These are phyloP conservation scores for Amanita rubescens DNA, from an alignment of 768 basidiomycete species.

Conservation along the genomic window DNA sequence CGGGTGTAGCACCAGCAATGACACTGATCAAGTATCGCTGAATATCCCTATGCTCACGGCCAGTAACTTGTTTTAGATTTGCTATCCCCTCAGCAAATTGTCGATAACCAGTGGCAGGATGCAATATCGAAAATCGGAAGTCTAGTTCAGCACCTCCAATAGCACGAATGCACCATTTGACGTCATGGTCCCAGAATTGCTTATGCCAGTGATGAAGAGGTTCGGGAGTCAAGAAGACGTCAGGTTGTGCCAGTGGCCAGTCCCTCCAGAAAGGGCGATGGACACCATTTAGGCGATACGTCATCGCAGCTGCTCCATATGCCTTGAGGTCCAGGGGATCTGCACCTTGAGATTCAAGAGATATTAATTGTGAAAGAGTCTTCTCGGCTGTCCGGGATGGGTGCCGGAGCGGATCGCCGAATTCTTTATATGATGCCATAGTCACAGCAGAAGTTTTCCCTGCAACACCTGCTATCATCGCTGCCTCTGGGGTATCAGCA, in stretches of 20 bases:
- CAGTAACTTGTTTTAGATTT: slow-evolving; percentile 34
- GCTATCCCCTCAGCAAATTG: slow-evolving; percentile 33
- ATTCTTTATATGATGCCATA: background rate
- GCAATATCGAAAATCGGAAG: slow-evolving; percentile 13
- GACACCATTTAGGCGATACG: slow-evolving; percentile 22
- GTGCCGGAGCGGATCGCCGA: background rate
- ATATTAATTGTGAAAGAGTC: background rate
- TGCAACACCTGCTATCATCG: background rate
- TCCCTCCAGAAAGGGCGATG: slow-evolving; percentile 31
- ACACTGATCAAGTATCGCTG: slow-evolving; percentile 27
- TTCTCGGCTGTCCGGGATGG: background rate
- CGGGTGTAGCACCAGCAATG: slow-evolving; percentile 25
- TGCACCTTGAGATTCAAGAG: background rate
- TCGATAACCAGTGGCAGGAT: slow-evolving; percentile 25
- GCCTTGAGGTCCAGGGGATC: slow-evolving; percentile 13
- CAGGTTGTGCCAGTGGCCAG: slow-evolving; percentile 26
- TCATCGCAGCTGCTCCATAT: slow-evolving; percentile 18
- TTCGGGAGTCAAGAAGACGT: slow-evolving; percentile 26
- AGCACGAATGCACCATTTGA: slow-evolving; percentile 28
- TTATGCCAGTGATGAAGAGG: slow-evolving; percentile 32
- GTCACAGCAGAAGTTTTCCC: background rate
- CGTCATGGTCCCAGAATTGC: slow-evolving; percentile 30
- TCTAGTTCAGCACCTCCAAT: slow-evolving; percentile 26
- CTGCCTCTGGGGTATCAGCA: slow-evolving; percentile 12
- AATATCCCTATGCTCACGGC: slow-evolving; percentile 29